Conservation (phyloP, 108 stramenopile genomes). For the Skeletonema costatum region DNA sequence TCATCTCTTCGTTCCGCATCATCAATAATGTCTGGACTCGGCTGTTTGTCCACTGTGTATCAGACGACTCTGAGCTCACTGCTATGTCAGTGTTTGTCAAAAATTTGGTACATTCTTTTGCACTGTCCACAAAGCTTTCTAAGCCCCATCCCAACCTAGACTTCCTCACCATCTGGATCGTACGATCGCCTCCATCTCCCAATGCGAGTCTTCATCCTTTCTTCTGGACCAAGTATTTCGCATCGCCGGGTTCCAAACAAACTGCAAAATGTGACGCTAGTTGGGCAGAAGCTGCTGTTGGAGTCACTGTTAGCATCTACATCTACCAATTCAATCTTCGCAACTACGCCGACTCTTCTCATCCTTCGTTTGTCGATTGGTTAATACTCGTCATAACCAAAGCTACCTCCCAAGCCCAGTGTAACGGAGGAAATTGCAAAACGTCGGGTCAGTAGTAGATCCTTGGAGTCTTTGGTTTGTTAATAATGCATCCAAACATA, state of each 20-base stretch:
- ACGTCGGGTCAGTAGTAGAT: constrained; percentile 64
- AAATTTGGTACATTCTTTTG: not conserved
- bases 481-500: constrained; percentile 60
- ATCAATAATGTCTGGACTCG: constrained; percentile 21
- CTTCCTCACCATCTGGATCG: constrained; percentile 76
- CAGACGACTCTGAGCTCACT: not conserved
- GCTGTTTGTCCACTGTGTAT: constrained; percentile 14
- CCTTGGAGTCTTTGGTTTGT: constrained; percentile 59
- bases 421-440: constrained; percentile 46
- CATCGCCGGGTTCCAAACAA: constrained; percentile 45
- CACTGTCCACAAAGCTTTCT: constrained; percentile 60
- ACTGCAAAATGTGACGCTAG: constrained; percentile 63
- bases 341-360: constrained; percentile 52
- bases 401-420: constrained; percentile 61
- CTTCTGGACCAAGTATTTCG: constrained; percentile 20
- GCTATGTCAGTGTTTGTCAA: not conserved
- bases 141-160: constrained; percentile 59
- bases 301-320: constrained; percentile 21
- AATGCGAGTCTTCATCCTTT: constrained; percentile 47
- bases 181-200: constrained; percentile 68
- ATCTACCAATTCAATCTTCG: constrained; percentile 55
- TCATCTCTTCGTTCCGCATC: constrained; percentile 25
- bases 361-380: constrained; percentile 39
- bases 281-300: constrained; percentile 34
- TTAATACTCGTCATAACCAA: constrained; percentile 65